These are phyloP conservation scores for Colletotrichum ledebouriae DNA, from an alignment of 2,329 filamentous ascomycete species.

Conservation along the genomic window DNA sequence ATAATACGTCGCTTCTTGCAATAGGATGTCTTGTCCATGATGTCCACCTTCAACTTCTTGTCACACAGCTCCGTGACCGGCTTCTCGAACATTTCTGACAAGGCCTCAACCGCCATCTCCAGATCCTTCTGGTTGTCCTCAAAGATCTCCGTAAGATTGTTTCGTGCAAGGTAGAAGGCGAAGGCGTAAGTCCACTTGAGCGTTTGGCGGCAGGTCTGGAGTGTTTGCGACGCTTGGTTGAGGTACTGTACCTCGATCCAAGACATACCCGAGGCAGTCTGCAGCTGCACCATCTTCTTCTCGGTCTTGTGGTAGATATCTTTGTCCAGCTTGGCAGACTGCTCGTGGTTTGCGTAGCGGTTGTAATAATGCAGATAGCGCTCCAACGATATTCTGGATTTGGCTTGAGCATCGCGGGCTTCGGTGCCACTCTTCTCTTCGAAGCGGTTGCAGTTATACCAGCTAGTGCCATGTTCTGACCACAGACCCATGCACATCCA, in stretches of 20 bases:
- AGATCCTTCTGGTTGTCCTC: slow-evolving; percentile 99
- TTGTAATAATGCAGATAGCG: slow-evolving; percentile 99
- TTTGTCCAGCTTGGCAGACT: slow-evolving; percentile 95
- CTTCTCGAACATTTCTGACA: slow-evolving; percentile 99
- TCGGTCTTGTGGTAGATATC: slow-evolving; percentile 97
- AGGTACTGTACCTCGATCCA: slow-evolving; percentile 99
- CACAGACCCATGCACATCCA: slow-evolving; percentile 99
- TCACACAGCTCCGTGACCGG: slow-evolving; percentile 87
- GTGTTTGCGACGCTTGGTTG: slow-evolving; percentile 89
- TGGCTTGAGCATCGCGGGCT: slow-evolving; percentile 91
- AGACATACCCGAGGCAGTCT: slow-evolving; percentile 93
- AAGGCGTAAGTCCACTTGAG: slow-evolving; percentile 99
- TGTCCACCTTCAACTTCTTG: slow-evolving; percentile 95
- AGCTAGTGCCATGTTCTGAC: slow-evolving; percentile 98
- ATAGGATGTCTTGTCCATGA: slow-evolving; percentile 98
- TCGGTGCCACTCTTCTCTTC: slow-evolving; percentile 96
- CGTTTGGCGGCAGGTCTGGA: slow-evolving; percentile 97
- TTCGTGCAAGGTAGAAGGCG: slow-evolving; percentile 95
- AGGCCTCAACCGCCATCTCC: slow-evolving; percentile 94
- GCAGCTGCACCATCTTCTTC: slow-evolving; percentile 98
- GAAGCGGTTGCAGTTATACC: slow-evolving; percentile 99
- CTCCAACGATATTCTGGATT: slow-evolving; percentile 89
- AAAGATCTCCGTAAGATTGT: slow-evolving; percentile 97
- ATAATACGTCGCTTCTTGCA: slow-evolving; percentile 94
- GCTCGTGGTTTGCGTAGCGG: slow-evolving; percentile 98